Base-by-base conservation (phyloP, 805 yeast species). In the Starmerella vitae region DNA sequence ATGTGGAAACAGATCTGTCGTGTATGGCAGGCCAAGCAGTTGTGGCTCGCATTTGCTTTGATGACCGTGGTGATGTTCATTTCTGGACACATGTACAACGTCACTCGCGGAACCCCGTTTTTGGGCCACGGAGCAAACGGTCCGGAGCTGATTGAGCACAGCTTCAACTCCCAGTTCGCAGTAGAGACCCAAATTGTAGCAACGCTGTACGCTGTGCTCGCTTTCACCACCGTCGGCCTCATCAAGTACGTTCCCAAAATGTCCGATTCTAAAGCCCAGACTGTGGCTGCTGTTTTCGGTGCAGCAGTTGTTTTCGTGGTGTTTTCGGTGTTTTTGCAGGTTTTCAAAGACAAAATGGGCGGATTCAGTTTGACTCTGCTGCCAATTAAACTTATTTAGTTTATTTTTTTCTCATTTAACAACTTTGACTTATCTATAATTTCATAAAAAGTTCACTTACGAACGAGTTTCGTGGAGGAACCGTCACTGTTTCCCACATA, bases 61-160 rank as follows among this genome's bases (percentile, higher is more conserved):
- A 63, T 79, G 41, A 50, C 71, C 15, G 69, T 82, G 27, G 63
- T 86, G 43, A 62, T 85, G 49, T 81, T 86, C 66, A 74, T 72
- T 34, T 67, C 88, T 6, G 98, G 98, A 14, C 80, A 85, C 62
- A 91, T 91, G 98, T 91, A 75, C 70, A 86, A 84, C 58, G 71
- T 72, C 49, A 91, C 91, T 46, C 74, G 96, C 59, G 70, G 71
- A 28, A 68, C 77, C 5, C 85, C 68, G 22, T 63, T 67, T 45
- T 64, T 70, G 27, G 71, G 71, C 24, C 57, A 59, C 32, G 57
- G 59, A 32, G 57, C 56, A 27, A 72, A 72, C 34, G 56, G 55
- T 20, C 57, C 64, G 20, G 69, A 61, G 33, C 81, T 77, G 55
- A 65, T 77, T 30, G 68, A 68, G 47, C 64, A 66, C 4, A 84